Conservation (phyloP, 495 filamentous ascomycete species). For the Penicillium diatomitis region DNA sequence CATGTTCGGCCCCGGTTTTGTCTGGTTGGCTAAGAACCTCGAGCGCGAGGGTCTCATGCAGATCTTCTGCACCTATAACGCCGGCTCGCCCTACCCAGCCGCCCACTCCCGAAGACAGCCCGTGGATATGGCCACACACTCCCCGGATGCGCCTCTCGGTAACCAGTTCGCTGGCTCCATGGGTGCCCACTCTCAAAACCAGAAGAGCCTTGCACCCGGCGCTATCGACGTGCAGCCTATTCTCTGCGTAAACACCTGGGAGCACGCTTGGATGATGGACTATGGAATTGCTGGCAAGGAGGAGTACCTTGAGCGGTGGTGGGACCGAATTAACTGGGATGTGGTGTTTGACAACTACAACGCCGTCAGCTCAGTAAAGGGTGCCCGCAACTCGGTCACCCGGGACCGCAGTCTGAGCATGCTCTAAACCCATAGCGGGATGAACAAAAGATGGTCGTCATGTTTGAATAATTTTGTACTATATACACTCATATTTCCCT, state of each 20-base stretch:
- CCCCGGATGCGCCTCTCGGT: constrained; percentile 26
- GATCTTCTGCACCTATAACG: constrained; percentile 83
- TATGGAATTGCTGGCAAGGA: constrained; percentile 76
- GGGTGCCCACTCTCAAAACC: constrained; percentile 36
- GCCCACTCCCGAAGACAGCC: constrained; percentile 76
- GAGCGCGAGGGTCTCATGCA: constrained; percentile 46
- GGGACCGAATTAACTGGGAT: constrained; percentile 79
- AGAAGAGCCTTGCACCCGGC: constrained; percentile 50
- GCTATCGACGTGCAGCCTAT: constrained; percentile 64
- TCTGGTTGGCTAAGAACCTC: constrained; percentile 72
- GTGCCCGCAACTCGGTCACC: constrained; percentile 9
- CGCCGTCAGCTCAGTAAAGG: constrained; percentile 20
- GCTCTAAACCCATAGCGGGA: constrained; percentile 11
- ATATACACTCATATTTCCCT: constrained; percentile 19
- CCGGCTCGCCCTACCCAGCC: constrained; percentile 76
- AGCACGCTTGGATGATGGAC: constrained; percentile 85
- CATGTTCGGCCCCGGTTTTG: constrained; percentile 97
- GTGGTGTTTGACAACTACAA: constrained; percentile 49
- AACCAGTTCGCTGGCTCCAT: constrained; percentile 42
- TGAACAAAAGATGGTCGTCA: constrained; percentile 3
- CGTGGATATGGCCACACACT: constrained; percentile 69
- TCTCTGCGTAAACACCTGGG: constrained; percentile 91
- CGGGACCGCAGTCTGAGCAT: constrained; percentile 23
- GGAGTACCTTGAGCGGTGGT: constrained; percentile 70
- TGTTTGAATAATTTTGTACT: constrained; percentile 24